phyloP scores from a whole-genome alignment of 2,329 filamentous ascomycete genomes.

The Aspergillus sp. region DNA sequence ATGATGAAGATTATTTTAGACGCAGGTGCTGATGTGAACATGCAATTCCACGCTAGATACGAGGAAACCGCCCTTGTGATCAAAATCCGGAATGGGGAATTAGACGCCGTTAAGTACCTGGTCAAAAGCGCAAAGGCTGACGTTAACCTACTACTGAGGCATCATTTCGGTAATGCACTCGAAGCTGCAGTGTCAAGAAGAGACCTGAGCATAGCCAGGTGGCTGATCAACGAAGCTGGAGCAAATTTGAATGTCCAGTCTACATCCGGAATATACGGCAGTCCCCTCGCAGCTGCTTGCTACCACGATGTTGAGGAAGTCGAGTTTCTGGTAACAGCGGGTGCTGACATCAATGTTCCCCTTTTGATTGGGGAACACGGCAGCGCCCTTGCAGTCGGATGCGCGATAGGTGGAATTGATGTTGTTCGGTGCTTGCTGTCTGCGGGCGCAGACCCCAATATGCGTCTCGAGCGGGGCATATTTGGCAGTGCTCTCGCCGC shows the following conservation, averaged over 20 bases:
- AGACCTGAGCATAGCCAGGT: neutral
- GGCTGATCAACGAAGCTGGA: neutral
- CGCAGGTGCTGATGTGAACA: neutral
- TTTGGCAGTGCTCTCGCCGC: slow-evolving; percentile 9
- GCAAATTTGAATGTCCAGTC: neutral
- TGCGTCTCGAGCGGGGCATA: neutral
- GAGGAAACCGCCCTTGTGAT: neutral
- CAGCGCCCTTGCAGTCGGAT: neutral
- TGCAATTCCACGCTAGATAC: neutral
- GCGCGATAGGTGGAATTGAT: neutral
- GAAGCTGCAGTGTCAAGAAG: neutral
- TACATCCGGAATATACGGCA: neutral
- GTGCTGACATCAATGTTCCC: neutral
- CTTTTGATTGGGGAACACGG: neutral
- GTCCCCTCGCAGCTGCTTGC: neutral
- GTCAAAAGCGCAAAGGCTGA: neutral
- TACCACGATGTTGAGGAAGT: neutral
- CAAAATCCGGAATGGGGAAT: neutral
- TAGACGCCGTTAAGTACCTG: slow-evolving; percentile 4
- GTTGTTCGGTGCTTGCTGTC: slow-evolving; percentile 1
- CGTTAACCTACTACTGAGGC: neutral
- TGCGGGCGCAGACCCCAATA: slow-evolving; percentile 12
- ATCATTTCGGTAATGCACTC: neutral
- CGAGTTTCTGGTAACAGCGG: neutral
- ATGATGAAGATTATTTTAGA: neutral